These are phyloP conservation scores for Solanum infundibuliforme DNA, from an alignment of 257 asterid species.

Conservation along the genomic window DNA sequence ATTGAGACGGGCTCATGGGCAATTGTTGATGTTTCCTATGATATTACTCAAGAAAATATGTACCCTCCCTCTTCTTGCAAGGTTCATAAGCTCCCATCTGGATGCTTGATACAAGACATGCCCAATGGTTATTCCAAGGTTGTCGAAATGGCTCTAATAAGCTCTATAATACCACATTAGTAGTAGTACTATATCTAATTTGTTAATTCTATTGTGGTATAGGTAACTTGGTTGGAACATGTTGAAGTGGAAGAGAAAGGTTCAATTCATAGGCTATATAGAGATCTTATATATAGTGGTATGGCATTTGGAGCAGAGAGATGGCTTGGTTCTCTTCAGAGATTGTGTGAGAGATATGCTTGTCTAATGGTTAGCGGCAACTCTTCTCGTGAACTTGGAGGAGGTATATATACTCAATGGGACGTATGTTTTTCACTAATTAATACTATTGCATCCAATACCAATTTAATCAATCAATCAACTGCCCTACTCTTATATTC, in stretches of 20 bases:
- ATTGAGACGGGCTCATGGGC: conserved; percentile 85
- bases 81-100: conserved; percentile 74
- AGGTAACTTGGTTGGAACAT: conserved; percentile 96
- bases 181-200: not conserved
- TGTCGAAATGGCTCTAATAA: not conserved
- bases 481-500: not conserved
- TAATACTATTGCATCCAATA: not conserved
- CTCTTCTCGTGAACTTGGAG: conserved; percentile 70
- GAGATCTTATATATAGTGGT: conserved; percentile 69
- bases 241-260: conserved; percentile 76
- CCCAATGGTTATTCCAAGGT: conserved; percentile 92
- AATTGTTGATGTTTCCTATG: conserved; percentile 76
- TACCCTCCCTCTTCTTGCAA: conserved; percentile 33
- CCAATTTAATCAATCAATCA: not conserved
- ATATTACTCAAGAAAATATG: conserved; percentile 49
- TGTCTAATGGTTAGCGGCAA: conserved; percentile 60
- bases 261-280: conserved; percentile 44
- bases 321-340: conserved; percentile 75
- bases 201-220: not conserved
- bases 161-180: not conserved
- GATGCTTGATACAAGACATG: conserved; percentile 90
- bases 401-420: conserved; percentile 26
- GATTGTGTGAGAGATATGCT: conserved; percentile 79
- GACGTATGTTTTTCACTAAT: not conserved
- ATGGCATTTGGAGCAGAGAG: conserved; percentile 86